phyloP scores from a whole-genome alignment of 148 eudicot genomes.

The Chenopodium quinoa region DNA sequence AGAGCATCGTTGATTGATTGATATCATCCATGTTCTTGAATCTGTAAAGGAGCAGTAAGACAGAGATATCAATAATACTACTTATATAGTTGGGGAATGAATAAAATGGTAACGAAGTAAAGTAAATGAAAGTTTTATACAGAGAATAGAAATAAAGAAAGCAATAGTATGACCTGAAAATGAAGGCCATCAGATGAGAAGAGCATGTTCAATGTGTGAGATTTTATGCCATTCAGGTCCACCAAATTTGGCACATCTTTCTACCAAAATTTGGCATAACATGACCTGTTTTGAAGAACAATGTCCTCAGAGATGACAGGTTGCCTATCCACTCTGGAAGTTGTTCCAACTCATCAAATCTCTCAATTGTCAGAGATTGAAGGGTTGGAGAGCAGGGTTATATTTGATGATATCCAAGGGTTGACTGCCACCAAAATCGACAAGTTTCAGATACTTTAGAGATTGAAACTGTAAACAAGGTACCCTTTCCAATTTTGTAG shows the following conservation, averaged over 20 bases:
- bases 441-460: neutral
- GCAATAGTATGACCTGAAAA: too few relatives aligned
- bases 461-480: neutral
- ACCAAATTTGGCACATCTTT: neutral
- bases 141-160: too few relatives aligned
- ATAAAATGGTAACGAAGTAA: too few relatives aligned
- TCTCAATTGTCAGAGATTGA: neutral
- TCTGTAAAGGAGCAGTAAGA: too few relatives aligned
- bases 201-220: neutral
- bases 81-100: too few relatives aligned
- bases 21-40: too few relatives aligned
- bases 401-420: slow-evolving; percentile 7
- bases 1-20: too few relatives aligned
- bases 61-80: too few relatives aligned
- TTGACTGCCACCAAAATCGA: neutral
- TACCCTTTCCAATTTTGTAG: neutral
- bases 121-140: too few relatives aligned
- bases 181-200: neutral
- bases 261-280: neutral
- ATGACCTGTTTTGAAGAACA: neutral
- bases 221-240: neutral
- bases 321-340: slow-evolving; percentile 20
- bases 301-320: neutral
- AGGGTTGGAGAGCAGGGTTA: neutral
- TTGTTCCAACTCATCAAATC: neutral